Conservation (phyloP, 1,284 basidiomycete species). For the Cutaneotrichosporon mucoides region DNA sequence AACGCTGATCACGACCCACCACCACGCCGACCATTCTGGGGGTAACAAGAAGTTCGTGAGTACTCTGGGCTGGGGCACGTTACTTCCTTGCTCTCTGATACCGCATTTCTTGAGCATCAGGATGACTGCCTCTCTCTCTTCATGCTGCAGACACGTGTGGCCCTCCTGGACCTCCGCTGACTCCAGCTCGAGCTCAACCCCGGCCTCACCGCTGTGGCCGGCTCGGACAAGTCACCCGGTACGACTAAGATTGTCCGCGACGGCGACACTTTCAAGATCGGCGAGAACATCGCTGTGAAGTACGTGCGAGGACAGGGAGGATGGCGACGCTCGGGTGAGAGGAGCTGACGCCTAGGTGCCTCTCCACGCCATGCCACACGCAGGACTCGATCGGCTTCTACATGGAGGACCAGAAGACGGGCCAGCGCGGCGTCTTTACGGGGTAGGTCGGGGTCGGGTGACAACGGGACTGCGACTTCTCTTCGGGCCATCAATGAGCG, state of each 20-base stretch:
- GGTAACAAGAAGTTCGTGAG: constrained; percentile 63
- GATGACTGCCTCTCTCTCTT: too few relatives aligned
- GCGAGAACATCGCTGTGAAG: constrained; percentile 68
- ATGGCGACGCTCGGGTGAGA: too few relatives aligned
- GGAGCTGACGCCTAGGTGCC: constrained; percentile 55
- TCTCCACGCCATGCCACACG: constrained; percentile 93
- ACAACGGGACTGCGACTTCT: too few relatives aligned
- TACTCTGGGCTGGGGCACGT: not conserved
- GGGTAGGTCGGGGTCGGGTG: constrained; percentile 51
- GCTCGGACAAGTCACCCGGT: constrained; percentile 65
- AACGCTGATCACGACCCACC: constrained; percentile 79
- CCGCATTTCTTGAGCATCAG: too few relatives aligned
- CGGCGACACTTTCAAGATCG: constrained; percentile 68
- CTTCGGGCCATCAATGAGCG: too few relatives aligned
- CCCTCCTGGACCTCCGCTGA: not conserved
- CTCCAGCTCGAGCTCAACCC: constrained; percentile 51
- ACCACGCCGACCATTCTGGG: constrained; percentile 85
- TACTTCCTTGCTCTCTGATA: too few relatives aligned
- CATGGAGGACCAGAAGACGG: constrained; percentile 62
- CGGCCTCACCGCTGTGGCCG: constrained; percentile 73
- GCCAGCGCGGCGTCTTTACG: constrained; percentile 74
- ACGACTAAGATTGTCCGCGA: constrained; percentile 72
- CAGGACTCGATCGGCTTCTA: constrained; percentile 94
- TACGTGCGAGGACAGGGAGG: constrained; percentile 32
- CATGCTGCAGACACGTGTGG: too few relatives aligned